A percentile compares a stretch with the other conserved stretches of the same genome.
These are phyloP conservation scores for Solanum clarkiae DNA, from an alignment of 257 asterid genomes.

Conservation along the genomic window DNA sequence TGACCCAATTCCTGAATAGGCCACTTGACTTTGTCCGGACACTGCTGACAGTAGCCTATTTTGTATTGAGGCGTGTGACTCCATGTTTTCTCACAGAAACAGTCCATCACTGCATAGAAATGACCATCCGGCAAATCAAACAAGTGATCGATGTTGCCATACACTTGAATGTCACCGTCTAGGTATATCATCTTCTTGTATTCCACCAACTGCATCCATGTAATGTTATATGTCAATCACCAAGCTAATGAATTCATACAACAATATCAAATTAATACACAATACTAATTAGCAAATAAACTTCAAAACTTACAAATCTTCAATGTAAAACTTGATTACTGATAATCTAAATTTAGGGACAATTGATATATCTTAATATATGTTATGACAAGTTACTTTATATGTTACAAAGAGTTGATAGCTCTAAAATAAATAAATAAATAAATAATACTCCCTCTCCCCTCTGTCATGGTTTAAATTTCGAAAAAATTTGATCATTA, in stretches of 20 bases:
- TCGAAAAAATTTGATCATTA: too few relatives aligned
- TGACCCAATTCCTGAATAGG: constrained; percentile 20
- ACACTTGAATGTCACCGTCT: constrained; percentile 50
- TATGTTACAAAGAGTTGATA: background rate
- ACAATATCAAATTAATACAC: background rate
- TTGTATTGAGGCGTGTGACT: constrained; percentile 26
- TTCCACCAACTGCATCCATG: constrained; percentile 30
- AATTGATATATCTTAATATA: too few relatives aligned
- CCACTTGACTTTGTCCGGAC: constrained; percentile 35
- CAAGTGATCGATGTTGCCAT: constrained; percentile 32
- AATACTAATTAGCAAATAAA: background rate
- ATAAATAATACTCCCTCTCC: too few relatives aligned
- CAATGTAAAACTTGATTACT: background rate
- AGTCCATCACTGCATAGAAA: constrained; percentile 45
- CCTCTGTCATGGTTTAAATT: too few relatives aligned
- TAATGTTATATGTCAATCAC: background rate
- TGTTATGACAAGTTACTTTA: background rate
- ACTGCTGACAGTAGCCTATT: constrained; percentile 27
- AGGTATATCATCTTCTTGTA: constrained; percentile 41
- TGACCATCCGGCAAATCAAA: constrained; percentile 29
- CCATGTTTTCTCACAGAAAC: constrained; percentile 52
- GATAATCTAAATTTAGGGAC: background rate
- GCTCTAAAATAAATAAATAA: background rate
- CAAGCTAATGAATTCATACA: background rate
- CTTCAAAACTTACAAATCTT: background rate